Conservation (phyloP, 208 protist species). For the Crithidia sp. region DNA sequence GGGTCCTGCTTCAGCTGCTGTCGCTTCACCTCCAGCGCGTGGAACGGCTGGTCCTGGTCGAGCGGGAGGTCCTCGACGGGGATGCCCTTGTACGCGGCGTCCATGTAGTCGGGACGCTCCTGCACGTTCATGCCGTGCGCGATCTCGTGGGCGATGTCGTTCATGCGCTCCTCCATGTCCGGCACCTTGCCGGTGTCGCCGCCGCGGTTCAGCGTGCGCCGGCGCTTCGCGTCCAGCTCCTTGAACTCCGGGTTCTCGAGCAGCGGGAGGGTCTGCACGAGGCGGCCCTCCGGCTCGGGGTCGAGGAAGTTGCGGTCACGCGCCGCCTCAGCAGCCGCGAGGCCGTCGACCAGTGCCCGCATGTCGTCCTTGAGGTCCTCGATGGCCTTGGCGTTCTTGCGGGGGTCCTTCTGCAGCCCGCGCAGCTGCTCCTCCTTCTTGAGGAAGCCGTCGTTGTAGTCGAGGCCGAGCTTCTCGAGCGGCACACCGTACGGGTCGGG, state of each 20-base stretch:
- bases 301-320: slow-evolving; percentile 74
- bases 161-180: slow-evolving; percentile 72
- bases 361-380: slow-evolving; percentile 53
- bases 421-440: slow-evolving; percentile 57
- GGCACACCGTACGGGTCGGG: slow-evolving; percentile 70
- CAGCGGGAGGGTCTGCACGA: slow-evolving; percentile 56
- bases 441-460: slow-evolving; percentile 61
- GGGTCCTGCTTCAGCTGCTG: slow-evolving; percentile 72
- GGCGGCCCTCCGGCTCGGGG: slow-evolving; percentile 58
- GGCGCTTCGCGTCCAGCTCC: slow-evolving; percentile 64
- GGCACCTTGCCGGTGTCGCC: slow-evolving; percentile 43
- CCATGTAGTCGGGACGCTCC: slow-evolving; percentile 68
- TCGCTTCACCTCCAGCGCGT: slow-evolving; percentile 56
- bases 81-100: slow-evolving; percentile 59
- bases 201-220: slow-evolving; percentile 41
- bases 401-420: slow-evolving; percentile 60
- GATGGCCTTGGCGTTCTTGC: slow-evolving; percentile 52
- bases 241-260: slow-evolving; percentile 61
- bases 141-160: slow-evolving; percentile 68
- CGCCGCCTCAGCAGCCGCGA: slow-evolving; percentile 51
- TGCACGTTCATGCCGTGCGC: slow-evolving; percentile 70
- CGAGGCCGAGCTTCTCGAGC: slow-evolving; percentile 66
- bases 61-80: slow-evolving; percentile 61
- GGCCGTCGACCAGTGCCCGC: slow-evolving; percentile 40
- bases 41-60: slow-evolving; percentile 68